Base-by-base conservation (phyloP, 2,329 filamentous ascomycete genomes). In the Aspergillus cejpii region DNA sequence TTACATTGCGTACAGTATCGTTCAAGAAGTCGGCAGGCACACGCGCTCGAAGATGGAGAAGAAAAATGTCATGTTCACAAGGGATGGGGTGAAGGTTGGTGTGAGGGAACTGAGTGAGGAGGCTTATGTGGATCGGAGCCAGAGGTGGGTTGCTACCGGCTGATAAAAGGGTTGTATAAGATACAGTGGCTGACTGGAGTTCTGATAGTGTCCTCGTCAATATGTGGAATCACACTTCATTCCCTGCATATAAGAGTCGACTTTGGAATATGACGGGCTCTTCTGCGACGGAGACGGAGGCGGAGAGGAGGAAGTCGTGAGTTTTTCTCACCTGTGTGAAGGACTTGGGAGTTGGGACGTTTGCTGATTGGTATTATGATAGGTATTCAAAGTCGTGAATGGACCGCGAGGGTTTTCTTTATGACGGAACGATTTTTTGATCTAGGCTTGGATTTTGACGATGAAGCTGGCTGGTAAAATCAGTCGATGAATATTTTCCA, bases 21-120 rank as follows among this genome's bases (percentile, higher is more conserved):
- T 74, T 21, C 75, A 76, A 57, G 74, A 80, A 50, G 74, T 84
- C 39, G 73, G 75, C 48, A 70, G 76, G 49, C 73, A 74, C 51
- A 79, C 78, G 34, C 71, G 71, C 36, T 72, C 75, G 58, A 78
- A 79, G 53, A 77, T 83, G 75, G 78, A 83, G 65, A 79, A 79
- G 69, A 79, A 79, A 62, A 74, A 83, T 52, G 72, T 84, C 28
- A 64, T 71, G 8, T 75, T 82, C 58, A 74, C 74, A 2, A 78
- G 76, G 57, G 79, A 81, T 36, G 80, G 80, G 17, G 73, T 79
- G 52, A 76, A 76, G 50, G 78, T 83, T 6, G 76, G 76, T 1
- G 74, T 83, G 36, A 80, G 77, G 63, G 75, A 81, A 54, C 54
- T 79, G 8, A 68, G 66, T 20, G 69, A 74, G 3, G 80, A 83